These are phyloP conservation scores for Cicer bijugum DNA, from an alignment of 306 rosid species.

Conservation along the genomic window DNA sequence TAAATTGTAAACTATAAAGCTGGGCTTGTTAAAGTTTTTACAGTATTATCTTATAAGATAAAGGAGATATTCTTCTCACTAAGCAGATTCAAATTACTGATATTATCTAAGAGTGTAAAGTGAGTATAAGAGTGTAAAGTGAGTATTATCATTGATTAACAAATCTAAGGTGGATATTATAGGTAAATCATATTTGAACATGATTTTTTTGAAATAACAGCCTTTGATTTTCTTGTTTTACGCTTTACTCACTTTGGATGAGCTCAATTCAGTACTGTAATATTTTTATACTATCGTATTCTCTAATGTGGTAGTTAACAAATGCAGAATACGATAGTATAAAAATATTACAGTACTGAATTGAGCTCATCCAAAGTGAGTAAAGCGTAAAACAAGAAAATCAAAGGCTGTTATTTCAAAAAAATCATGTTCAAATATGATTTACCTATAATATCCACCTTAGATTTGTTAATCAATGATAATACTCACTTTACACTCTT, in stretches of 20 bases:
- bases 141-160: not conserved
- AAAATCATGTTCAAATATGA: not conserved
- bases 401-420: not conserved
- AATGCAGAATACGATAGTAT: not conserved
- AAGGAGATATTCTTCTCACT: not conserved
- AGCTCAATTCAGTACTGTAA: not conserved
- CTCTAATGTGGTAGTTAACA: conserved; percentile 8
- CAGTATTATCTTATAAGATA: not conserved
- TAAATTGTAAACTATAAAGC: conserved; percentile 19
- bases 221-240: not conserved
- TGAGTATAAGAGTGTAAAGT: not conserved
- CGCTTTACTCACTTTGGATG: not conserved
- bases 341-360: not conserved
- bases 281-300: not conserved
- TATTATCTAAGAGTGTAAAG: too few relatives aligned
- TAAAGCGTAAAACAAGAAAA: not conserved
- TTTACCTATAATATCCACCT: not conserved
- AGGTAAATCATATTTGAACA: not conserved
- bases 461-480: not conserved
- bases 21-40: not conserved
- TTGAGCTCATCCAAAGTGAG: not conserved
- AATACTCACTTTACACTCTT: not conserved
- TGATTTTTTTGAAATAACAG: not conserved
- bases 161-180: not conserved
- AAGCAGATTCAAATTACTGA: too few relatives aligned